Conservation (phyloP, 176 grass and related monocot genomes). For the Melocanna baccifera region DNA sequence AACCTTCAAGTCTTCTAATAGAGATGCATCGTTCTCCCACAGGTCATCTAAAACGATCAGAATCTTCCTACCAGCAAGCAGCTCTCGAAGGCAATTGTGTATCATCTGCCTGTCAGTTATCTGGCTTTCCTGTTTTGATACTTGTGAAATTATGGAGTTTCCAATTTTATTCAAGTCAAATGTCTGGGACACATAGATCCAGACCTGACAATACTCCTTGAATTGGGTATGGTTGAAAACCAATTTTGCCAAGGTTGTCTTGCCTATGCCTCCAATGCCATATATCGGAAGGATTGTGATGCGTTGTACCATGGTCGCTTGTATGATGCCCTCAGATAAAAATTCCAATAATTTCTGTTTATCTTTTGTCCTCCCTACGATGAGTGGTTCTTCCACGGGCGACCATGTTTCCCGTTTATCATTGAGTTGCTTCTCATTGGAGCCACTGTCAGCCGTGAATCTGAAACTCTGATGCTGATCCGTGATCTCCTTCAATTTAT, state of each 20-base stretch:
- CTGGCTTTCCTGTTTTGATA: too few species aligned
- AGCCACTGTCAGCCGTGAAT: accelerated
- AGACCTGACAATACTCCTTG: too few species aligned
- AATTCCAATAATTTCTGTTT: neutral
- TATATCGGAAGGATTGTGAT: too few species aligned
- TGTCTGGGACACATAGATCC: neutral
- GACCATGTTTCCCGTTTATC: too few species aligned
- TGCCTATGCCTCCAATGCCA: too few species aligned
- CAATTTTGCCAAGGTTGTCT: too few species aligned
- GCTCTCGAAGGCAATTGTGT: too few species aligned
- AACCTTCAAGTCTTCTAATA: neutral
- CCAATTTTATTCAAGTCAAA: neutral
- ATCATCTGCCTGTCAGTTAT: too few species aligned
- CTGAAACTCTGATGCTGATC: neutral
- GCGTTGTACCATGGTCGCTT: neutral
- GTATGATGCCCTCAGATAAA: neutral
- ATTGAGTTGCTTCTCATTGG: neutral
- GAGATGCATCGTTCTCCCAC: neutral
- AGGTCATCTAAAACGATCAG: neutral
- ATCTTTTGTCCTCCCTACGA: neutral
- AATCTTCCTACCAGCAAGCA: too few species aligned
- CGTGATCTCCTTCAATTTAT: neutral
- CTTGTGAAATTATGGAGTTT: too few species aligned
- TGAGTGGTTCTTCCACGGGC: too few species aligned
- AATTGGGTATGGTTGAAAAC: too few species aligned